These are phyloP conservation scores for Starmerella tilneyi DNA, from an alignment of 805 yeast genomes.

Conservation along the genomic window DNA sequence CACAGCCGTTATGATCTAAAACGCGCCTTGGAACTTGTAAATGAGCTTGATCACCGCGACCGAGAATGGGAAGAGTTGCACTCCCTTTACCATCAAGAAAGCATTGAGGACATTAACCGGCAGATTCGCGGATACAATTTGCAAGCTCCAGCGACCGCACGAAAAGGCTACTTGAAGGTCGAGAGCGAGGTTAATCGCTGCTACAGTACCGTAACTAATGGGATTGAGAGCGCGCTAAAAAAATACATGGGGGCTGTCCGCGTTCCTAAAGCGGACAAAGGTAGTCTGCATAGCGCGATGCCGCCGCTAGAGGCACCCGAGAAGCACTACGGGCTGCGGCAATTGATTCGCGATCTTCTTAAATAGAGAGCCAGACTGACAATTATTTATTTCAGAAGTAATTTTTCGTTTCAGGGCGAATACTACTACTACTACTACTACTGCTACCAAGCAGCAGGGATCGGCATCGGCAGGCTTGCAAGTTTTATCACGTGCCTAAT, in stretches of 20 bases:
- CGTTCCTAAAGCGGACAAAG: slow-evolving; percentile 14
- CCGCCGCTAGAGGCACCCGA: slow-evolving; percentile 25
- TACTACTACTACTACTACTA: too few species aligned
- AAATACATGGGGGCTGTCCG: slow-evolving; percentile 12
- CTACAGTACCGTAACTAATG: slow-evolving; percentile 31
- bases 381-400: too few species aligned
- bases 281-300: slow-evolving; percentile 15
- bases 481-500: too few species aligned
- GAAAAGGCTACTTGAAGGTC: slow-evolving; percentile 41
- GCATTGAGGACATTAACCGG: slow-evolving; percentile 38
- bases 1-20: slow-evolving; percentile 6
- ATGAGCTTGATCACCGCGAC: slow-evolving; percentile 6
- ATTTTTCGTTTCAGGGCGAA: too few species aligned
- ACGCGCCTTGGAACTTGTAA: slow-evolving; percentile 3
- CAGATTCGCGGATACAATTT: slow-evolving; percentile 48
- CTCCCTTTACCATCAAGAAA: slow-evolving; percentile 29
- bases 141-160: slow-evolving; percentile 54
- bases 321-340: slow-evolving; percentile 28
- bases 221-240: slow-evolving; percentile 15
- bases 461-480: too few species aligned
- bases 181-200: slow-evolving; percentile 39
- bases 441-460: too few species aligned
- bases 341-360: slow-evolving; percentile 24
- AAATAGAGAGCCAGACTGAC: background rate
- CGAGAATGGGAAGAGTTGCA: slow-evolving; percentile 35